Base-by-base conservation (phyloP, 306 rosid genomes). In the Fragaria nilgerrensis region DNA sequence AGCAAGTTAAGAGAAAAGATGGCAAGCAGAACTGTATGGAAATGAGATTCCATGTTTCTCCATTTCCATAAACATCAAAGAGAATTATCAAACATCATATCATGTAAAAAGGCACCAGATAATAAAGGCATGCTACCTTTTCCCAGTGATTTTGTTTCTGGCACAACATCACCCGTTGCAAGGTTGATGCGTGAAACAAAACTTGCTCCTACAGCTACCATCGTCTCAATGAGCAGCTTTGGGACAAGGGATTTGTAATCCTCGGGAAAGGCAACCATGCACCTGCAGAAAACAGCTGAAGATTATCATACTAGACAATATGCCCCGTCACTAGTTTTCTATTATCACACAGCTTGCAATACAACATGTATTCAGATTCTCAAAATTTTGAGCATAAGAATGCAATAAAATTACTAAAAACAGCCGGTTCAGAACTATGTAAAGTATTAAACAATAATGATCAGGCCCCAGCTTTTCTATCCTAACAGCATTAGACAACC, bases 81-180 rank as follows among this genome's bases (percentile, higher is more conserved):
- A n/a, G 73, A 53, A 64, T 48, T 7, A 65, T 64, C 19, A 41
- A 77, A 44, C 10, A 66, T 45, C 70, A 44, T n/a, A 63, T 63
- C 62, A 47, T 29, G 32, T 36, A 22, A 16, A 69, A n/a, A 19
- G 8, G 12, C 27, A 23, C 34, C 63, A 49, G 2, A 23, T 19
- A 25, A 2, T 25, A 74, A 83, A 75, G 69, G 53, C 76, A 75
- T 63, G 58, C 69, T 73, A 96, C 99, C 99, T 96, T 92, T 92
- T 68, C 90, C 90, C 79, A 96, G 74, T 77, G 96, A 96, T 86
- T 90, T 90, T 78, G 99, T 96, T 84, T 93, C 99, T 43, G 99
- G 96, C 88, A 92, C 92, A 83, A 84, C 93, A 72, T 88, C 96
- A 45, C 96, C 96, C 29, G 90, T 90, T 22, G 96, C 96, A 87